These are phyloP conservation scores for Solanum hybrid DNA, from an alignment of 305 asterid species.

Conservation along the genomic window DNA sequence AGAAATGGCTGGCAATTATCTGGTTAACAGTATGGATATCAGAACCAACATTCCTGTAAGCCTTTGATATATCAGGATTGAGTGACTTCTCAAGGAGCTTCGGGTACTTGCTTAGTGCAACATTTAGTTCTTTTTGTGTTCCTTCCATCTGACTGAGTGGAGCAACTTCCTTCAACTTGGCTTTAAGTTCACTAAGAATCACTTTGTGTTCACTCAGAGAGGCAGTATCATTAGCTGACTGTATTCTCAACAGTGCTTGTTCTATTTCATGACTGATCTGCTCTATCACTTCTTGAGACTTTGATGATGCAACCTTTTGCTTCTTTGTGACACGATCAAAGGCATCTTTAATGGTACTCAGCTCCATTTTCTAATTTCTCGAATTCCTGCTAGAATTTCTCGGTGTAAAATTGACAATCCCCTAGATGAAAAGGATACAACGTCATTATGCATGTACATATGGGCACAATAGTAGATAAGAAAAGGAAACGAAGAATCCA, in stretches of 20 bases:
- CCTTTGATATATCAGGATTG: slow-evolving; percentile 83
- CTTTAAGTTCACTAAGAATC: slow-evolving; percentile 50
- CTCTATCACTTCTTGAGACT: slow-evolving; percentile 67
- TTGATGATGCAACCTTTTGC: slow-evolving; percentile 72
- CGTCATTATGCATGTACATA: background rate
- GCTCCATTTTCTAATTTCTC: slow-evolving; percentile 50
- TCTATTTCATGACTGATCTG: slow-evolving; percentile 65
- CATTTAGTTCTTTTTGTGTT: slow-evolving; percentile 68
- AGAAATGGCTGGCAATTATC: slow-evolving; percentile 80
- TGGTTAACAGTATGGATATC: slow-evolving; percentile 58
- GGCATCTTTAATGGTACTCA: slow-evolving; percentile 77
- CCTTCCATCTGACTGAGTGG: slow-evolving; percentile 71
- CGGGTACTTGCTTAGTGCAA: slow-evolving; percentile 69
- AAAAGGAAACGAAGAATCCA: background rate
- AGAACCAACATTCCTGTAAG: slow-evolving; percentile 68
- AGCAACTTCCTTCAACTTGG: slow-evolving; percentile 60
- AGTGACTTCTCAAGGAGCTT: slow-evolving; percentile 75
- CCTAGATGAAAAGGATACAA: slow-evolving; percentile 22
- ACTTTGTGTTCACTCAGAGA: slow-evolving; percentile 36
- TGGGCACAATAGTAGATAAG: background rate
- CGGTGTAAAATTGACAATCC: slow-evolving; percentile 5
- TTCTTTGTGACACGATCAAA: slow-evolving; percentile 88
- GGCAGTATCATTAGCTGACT: slow-evolving; percentile 34
- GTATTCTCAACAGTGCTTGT: slow-evolving; percentile 56
- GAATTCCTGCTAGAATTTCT: slow-evolving; percentile 11